Evolutionary conservation across 2,329 filamentous ascomycete species (phyloP).

Genomic region (Cyclaneusma minus): DNA sequence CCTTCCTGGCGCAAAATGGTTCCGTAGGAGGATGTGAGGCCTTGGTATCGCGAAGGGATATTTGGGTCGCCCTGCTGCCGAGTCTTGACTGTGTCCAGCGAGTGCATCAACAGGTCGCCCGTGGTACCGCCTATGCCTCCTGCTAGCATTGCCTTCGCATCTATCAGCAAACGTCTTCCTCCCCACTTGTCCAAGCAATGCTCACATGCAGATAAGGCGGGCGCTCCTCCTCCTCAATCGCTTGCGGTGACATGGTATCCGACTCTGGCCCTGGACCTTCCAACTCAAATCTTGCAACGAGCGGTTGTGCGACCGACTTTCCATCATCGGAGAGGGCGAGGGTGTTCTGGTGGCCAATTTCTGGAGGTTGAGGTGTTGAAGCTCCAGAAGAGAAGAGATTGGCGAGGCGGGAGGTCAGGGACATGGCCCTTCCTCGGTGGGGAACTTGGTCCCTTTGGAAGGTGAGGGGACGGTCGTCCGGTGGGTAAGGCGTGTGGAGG

Average conservation of each 20-base stretch:
- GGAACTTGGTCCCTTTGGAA: slow-evolving; percentile 4
- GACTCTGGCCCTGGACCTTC: slow-evolving; percentile 10
- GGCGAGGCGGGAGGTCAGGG: slow-evolving; percentile 36
- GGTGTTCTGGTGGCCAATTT: slow-evolving; percentile 14
- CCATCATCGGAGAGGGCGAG: slow-evolving; percentile 21
- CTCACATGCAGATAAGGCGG: slow-evolving; percentile 50
- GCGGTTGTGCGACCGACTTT: slow-evolving; percentile 15
- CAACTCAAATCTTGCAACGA: slow-evolving; percentile 17
- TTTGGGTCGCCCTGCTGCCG: slow-evolving; percentile 93
- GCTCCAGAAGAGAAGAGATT: slow-evolving; percentile 30
- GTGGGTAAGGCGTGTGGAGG: too few relatives aligned
- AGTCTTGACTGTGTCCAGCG: slow-evolving; percentile 95
- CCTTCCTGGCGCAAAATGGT: slow-evolving; percentile 92
- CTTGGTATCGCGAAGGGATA: slow-evolving; percentile 82
- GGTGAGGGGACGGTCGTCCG: not conserved
- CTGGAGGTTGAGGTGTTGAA: slow-evolving; percentile 8
- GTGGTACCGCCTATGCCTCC: slow-evolving; percentile 85
- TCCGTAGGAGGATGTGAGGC: slow-evolving; percentile 77
- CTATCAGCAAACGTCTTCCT: slow-evolving; percentile 8
- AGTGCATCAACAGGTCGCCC: slow-evolving; percentile 97
- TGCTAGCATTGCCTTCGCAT: slow-evolving; percentile 72
- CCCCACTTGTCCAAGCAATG: too few relatives aligned
- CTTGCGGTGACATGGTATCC: slow-evolving; percentile 17
- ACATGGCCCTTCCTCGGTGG: slow-evolving; percentile 31
- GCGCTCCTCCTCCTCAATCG: slow-evolving; percentile 32